A percentile compares a stretch with the other conserved stretches of the same genome.
Conservation (phyloP, 1,139 yeast genomes). For the Yamadazyma conglobata region DNA sequence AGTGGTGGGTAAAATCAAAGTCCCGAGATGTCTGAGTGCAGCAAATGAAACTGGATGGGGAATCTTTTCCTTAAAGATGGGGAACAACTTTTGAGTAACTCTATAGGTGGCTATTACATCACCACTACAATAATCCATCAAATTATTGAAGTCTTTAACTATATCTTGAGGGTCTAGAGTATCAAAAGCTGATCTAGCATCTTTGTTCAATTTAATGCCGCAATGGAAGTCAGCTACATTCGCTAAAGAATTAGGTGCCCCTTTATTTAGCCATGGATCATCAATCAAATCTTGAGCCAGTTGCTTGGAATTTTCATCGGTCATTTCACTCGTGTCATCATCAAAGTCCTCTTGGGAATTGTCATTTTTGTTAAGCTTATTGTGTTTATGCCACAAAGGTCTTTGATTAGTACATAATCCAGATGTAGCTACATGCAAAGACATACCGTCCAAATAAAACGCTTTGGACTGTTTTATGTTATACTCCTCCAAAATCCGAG, state of each 20-base stretch:
- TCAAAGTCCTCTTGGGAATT: slow-evolving; percentile 25
- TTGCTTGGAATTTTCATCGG: slow-evolving; percentile 17
- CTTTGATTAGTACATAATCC: slow-evolving; percentile 95
- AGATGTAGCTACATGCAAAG: slow-evolving; percentile 83
- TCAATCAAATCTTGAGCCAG: slow-evolving; percentile 31
- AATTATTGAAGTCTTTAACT: slow-evolving; percentile 51
- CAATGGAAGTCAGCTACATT: slow-evolving; percentile 84
- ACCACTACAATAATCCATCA: slow-evolving; percentile 78
- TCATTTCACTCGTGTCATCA: slow-evolving; percentile 1
- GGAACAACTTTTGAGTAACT: slow-evolving; percentile 68
- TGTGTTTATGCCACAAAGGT: slow-evolving; percentile 69
- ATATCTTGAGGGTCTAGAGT: slow-evolving; percentile 53
- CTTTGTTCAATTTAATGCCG: slow-evolving; percentile 63
- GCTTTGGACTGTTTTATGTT: slow-evolving; percentile 61
- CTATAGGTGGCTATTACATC: slow-evolving; percentile 77
- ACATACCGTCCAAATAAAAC: slow-evolving; percentile 87
- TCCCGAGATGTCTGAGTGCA: slow-evolving; percentile 72
- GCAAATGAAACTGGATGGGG: slow-evolving; percentile 97
- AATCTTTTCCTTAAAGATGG: slow-evolving; percentile 60
- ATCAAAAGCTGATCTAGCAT: slow-evolving; percentile 61
- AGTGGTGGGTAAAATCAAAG: slow-evolving; percentile 79
- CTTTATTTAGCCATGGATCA: slow-evolving; percentile 77
- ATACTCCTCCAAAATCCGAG: slow-evolving; percentile 83
- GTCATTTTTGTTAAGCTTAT: slow-evolving; percentile 25
- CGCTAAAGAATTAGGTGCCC: slow-evolving; percentile 77